Evolutionary conservation across 805 yeast species (phyloP), one percentile per base, ranked within the genome.

Genomic region (Pichia gijzeniarum): DNA sequence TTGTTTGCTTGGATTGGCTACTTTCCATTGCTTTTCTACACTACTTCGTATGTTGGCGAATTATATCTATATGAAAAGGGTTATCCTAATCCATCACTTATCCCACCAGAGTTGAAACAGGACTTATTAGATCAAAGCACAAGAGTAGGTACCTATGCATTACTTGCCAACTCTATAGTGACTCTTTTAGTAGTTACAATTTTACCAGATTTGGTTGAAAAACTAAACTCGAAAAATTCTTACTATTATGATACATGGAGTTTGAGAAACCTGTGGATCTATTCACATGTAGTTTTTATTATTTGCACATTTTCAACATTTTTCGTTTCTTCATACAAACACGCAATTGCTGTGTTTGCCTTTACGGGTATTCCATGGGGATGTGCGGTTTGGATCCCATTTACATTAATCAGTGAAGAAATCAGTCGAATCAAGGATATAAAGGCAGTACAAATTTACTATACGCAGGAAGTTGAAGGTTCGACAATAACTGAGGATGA

Each of bases 1-100:
- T 74, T 79, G 48, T 76, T 76, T 59, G 84, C 84, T 1, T 80
- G 85, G 85, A 73, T 79, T 35, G 83, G 83, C 1, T 80, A 81
- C 63, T 80, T 80, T 61, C 82, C 82, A 1, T 71, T 80, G 74
- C 56, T 80, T 25, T 80, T 79, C 50, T 80, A 79, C 54, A 78
- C 83, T 3, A 75, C 85, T 2, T 77, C 83, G 0, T 80, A 78
- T 58, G 83, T 80, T 16, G 82, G 82, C 0, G 83, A 76, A 48
- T 61, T 80, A 14, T 78, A 76, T 60, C 62, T 68, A 28, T 64
- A 58, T 36, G 74, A 74, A 46, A 48, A 54, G 13, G 67, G 77
- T 4, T 57, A 58, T 20, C 57, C 66, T 16, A 68, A 63, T 36
- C 67, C 70, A 2, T 65, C 65, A 2, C 60, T 65, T 1, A 56